These are phyloP conservation scores for Penicillium samsonianum DNA, from an alignment of 495 filamentous ascomycete species.

Conservation along the genomic window DNA sequence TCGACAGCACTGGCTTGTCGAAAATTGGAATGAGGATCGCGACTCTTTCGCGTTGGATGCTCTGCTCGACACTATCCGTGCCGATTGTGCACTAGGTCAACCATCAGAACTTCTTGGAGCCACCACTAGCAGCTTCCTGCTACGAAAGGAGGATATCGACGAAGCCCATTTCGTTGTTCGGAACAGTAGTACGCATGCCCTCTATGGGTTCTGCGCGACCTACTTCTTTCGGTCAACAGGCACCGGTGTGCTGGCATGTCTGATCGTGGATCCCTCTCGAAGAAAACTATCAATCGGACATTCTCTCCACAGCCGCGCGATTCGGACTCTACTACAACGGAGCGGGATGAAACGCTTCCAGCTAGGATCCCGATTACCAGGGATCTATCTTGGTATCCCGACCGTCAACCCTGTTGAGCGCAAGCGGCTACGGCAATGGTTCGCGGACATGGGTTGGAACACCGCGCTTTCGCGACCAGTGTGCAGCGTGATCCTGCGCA, in stretches of 20 bases:
- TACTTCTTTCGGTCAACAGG: conserved; percentile 70
- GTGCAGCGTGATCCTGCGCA: conserved; percentile 65
- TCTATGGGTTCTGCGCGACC: conserved; percentile 88
- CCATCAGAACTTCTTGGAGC: conserved; percentile 63
- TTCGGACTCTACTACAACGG: conserved; percentile 67
- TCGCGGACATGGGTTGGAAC: conserved; percentile 72
- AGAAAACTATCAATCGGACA: conserved; percentile 84
- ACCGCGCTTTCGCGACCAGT: conserved; percentile 61
- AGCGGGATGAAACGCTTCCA: conserved; percentile 73
- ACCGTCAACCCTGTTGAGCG: conserved; percentile 57
- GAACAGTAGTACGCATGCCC: conserved; percentile 81
- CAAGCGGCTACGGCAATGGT: conserved; percentile 63
- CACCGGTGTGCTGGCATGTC: conserved; percentile 74
- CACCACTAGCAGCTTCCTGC: conserved; percentile 72
- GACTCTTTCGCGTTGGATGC: conserved; percentile 69
- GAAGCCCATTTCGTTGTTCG: conserved; percentile 88
- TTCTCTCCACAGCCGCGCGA: conserved; percentile 78
- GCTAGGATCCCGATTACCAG: conserved; percentile 74
- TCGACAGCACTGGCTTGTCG: conserved; percentile 86
- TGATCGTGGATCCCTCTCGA: conserved; percentile 81
- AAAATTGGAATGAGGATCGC: conserved; percentile 75
- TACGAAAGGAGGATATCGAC: conserved; percentile 65
- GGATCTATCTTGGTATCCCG: conserved; percentile 78
- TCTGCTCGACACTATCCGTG: conserved; percentile 63
- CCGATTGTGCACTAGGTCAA: conserved; percentile 55